Evolutionary conservation across 2,329 filamentous ascomycete species (phyloP), one percentile per base, ranked within the genome.

Genomic region (Colletotrichum aenigma): DNA sequence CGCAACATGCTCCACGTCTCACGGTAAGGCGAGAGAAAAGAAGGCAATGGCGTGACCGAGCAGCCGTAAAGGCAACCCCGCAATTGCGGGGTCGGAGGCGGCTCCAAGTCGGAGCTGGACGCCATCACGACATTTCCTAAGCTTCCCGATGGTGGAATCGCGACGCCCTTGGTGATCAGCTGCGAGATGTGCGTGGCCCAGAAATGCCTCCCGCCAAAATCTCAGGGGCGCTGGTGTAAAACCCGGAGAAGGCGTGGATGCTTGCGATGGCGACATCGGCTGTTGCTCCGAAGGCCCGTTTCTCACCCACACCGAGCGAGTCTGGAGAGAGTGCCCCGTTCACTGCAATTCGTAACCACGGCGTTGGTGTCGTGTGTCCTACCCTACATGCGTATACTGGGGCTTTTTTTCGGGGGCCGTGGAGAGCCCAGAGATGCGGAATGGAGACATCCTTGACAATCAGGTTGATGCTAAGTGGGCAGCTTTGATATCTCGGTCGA

Each of bases 1-100:
- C 52, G 32, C 28, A 60, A 58, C 38, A 60, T 21, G 48, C 21
- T 18, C 65, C 66, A 24, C 55, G 26, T 58, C 55, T 30, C 24
- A 66, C 15, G 64, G 38, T 28, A 70, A 70, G 56, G 28, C 67
- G 56, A 70, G 38, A 70, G 56, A 70, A 70, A 62, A 70, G 67
- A 52, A 15, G 56, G 13, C 67, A 38, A 76, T 76, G 74, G 74
- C 74, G 74, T 74, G 74, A 76, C 74, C 70, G 74, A 70, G 38
- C 43, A 67, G 64, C 64, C 64, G 66, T 64, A 13, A 58, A 36
- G 52, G 28, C 12, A 38, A 69, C 65, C 74, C 70, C 74, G 74
- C 74, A 74, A 64, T 36, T 76, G 70, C 74, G 74, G 74, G 70
- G 74, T 76, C 43, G 21, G 58, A 74, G 28, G 70, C 70, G 74